Evolutionary conservation across 768 basidiomycete genomes (phyloP), one percentile per base, ranked within the genome.

Genomic region (Suillus lakei): DNA sequence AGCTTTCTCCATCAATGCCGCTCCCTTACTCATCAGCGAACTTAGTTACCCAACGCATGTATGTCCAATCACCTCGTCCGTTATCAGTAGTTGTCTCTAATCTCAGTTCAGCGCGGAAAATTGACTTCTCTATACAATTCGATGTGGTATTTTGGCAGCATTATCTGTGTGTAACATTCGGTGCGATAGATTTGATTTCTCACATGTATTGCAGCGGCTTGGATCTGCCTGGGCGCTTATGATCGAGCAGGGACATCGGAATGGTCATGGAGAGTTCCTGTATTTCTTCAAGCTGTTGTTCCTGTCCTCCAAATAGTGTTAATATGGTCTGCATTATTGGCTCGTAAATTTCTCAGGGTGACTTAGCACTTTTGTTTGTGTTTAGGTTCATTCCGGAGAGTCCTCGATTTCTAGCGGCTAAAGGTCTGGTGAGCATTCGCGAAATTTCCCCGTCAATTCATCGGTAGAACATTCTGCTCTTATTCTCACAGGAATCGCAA

Each of bases 71-170:
- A 23, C 51, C 61, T 44, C 36, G n/a, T 26, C 21, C 21, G 10
- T 21, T 34, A 38, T 51, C n/a, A n/a, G n/a, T 12, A 2, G 13
- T 46, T 50, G 15, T 38, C 60, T 60, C n/a, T 34, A 36, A 63
- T 43, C 23, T 38, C 48, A 43, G 28, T 44, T 38, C 67, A 81
- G 80, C 78, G 81, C 63, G 88, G 85, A 4, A 86, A 87, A 74
- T 78, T 88, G 26, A 88, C 86, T 18, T 84, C 88, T 12, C 72
- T 88, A 63, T 92, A 88, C 75, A 92, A 93, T 76, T 83, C 88
- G 0, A 84, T 83, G 58, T 93, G 91, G 91, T 92, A 92, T 74
- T 70, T 89, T 41, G 91, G 92, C 12, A 88, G 88, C 66, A 88
- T 91, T 64, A 74, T 88, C 44, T 86, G 78, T 79, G 70, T 54